phyloP scores from a whole-genome alignment of 2,329 filamentous ascomycete species.

The Colletotrichum cordylinicola region DNA sequence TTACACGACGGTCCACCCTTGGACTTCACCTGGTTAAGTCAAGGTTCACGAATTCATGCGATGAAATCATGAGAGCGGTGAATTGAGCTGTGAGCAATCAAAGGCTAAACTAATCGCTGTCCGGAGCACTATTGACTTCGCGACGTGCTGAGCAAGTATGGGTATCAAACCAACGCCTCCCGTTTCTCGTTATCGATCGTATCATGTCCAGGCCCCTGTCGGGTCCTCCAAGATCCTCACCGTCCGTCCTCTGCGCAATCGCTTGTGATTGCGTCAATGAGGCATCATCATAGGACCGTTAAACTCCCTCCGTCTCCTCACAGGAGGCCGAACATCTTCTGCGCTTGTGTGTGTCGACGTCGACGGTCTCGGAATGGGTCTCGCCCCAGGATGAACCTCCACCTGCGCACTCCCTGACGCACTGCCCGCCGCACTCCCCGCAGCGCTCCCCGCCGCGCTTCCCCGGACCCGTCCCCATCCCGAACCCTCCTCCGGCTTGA shows the following conservation, averaged over 20 bases:
- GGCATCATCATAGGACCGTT: conserved; percentile 15
- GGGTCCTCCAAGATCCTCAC: neutral
- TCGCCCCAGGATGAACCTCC: neutral
- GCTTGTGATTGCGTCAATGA: neutral
- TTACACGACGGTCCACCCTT: neutral
- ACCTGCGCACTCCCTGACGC: neutral
- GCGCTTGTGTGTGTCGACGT: neutral
- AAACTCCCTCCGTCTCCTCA: neutral
- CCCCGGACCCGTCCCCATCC: neutral
- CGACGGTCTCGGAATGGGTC: neutral
- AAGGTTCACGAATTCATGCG: neutral
- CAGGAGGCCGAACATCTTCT: neutral
- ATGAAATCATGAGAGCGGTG: neutral
- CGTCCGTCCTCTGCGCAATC: neutral
- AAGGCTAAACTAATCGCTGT: neutral
- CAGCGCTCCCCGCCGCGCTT: neutral
- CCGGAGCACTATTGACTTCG: neutral
- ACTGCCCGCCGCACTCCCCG: neutral
- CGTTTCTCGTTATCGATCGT: neutral
- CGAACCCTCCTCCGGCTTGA: neutral
- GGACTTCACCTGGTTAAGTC: neutral
- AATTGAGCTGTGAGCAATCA: neutral
- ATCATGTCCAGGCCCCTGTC: neutral
- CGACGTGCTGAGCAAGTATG: neutral
- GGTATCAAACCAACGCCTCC: neutral